Base-by-base conservation (phyloP, 2,329 filamentous ascomycete genomes). In the Curvularia sp. region DNA sequence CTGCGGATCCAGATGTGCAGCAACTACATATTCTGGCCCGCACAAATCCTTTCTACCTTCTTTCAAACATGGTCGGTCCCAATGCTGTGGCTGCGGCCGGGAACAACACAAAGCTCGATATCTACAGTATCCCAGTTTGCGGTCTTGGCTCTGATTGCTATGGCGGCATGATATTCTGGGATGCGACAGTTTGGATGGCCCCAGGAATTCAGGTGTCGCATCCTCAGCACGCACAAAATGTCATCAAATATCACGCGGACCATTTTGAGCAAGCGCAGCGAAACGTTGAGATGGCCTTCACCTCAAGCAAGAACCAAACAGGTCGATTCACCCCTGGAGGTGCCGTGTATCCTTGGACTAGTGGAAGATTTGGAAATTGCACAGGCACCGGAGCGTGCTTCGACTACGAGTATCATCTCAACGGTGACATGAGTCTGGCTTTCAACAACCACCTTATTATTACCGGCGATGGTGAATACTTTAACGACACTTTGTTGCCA, bases 361-460 rank as follows among this genome's bases (percentile, higher is more conserved):
- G 85, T 64, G 88, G 85, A 8, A 77, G 87, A 5, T 88, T 82
- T 67, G 89, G 88, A 2, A 90, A 91, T 66, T 91, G 88, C 67
- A 91, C 89, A 5, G 80, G 74, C 1, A 81, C 79, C n/a, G 81
- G 81, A 6, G 80, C 81, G 18, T 91, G 88, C 72, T 89, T 87
- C 65, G 88, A 91, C 72, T 90, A 91, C 63, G 83, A 91, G 70
- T 91, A 91, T 66, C 88, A 91, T 71, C 66, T 91, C 38, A 90
- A 90, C 65, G 86, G 87, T 7, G 88, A 90, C 64, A 89, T 91
- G 64, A 86, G 85, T 0, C 78, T 89, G 30, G 81, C 85, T 1
- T 78, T 89, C 58, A 81, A 85, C 65, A 87, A 88, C 53, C 85
- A 88, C 59, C 87, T 83, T 77, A 79, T 85, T 15, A 81, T 83